Percentiles rank a stretch among this genome's conserved stretches.
Evolutionary conservation across 1,139 yeast species (phyloP).

Genomic region (Zygotorulaspora mrakii): DNA sequence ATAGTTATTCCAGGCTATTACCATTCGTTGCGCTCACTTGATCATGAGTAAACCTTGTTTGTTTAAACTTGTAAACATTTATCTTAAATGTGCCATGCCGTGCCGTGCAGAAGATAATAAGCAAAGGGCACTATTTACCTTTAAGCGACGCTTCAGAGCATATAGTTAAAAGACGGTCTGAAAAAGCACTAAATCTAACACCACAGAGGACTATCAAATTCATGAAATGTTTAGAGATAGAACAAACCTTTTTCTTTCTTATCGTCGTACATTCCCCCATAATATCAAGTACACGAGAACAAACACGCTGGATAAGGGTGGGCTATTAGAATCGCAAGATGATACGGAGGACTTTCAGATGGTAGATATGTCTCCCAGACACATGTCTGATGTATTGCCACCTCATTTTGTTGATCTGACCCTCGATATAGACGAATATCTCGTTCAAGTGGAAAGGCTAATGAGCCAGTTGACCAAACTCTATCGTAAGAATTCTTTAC

Average conservation of each 20-base stretch:
- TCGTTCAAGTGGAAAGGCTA: conserved; percentile 48
- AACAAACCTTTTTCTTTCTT: conserved; percentile 66
- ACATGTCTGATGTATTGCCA: conserved; percentile 56
- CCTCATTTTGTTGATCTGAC: conserved; percentile 77
- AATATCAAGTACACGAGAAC: conserved; percentile 26
- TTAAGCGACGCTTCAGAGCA: too few species aligned
- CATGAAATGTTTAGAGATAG: conserved; percentile 63
- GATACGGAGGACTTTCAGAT: conserved; percentile 21
- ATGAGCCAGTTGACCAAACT: conserved; percentile 54
- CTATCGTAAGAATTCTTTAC: conserved; percentile 78
- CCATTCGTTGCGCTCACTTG: too few species aligned
- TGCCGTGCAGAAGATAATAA: too few species aligned
- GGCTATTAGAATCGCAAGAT: conserved; percentile 28
- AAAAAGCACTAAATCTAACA: not conserved
- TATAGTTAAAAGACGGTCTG: not conserved
- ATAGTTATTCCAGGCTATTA: too few species aligned
- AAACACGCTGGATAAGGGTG: conserved; percentile 39
- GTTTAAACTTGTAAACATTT: too few species aligned
- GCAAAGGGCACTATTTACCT: too few species aligned
- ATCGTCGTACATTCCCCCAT: conserved; percentile 68
- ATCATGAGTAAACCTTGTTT: too few species aligned
- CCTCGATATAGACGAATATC: conserved; percentile 61
- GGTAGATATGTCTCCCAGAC: conserved; percentile 33
- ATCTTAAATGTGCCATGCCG: too few species aligned
- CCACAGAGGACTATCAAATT: not conserved